Evolutionary conservation across 306 rosid genomes (phyloP), one percentile per base, ranked within the genome.

Genomic region (Mimosa bimucronata): DNA sequence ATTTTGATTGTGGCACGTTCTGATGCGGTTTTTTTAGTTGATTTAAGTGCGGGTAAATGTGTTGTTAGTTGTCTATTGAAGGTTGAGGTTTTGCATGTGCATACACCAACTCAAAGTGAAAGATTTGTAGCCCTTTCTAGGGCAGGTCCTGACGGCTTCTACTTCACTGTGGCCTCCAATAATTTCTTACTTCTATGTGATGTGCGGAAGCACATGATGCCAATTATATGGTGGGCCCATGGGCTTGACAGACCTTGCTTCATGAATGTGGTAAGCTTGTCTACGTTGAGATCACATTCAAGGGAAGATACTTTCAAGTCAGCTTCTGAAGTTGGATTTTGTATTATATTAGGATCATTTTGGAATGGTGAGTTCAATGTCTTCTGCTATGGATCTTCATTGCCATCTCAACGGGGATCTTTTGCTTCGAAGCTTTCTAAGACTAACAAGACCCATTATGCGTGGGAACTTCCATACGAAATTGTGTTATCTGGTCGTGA

Each of bases 381-480:
- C 29, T 89, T 90, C 77, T 86, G 88, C 84, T 89, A 88, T 81
- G 96, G 94, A 73, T 84, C 91, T 82, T 9, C 84, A 70, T 71
- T 79, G 57, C 85, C 82, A 9, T 48, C 83, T 67, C 84, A 62
- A 25, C 80, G 73, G 37, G 86, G 85, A 34, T 78, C 86, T 34
- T 23, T 86, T 45, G 62, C 84, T 77, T 84, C 89, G 0, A 81
- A 72, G 74, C 62, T 85, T 76, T 75, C 83, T 0, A 86, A 77
- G 83, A 70, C 72, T 84, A 71, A 26, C 46, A 82, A 70, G 29
- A 66, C 83, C 37, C 8, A 88, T 7, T 81, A 48, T 81, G 97
- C 96, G 9, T 92, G 97, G 94, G 94, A 83, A 72, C 86, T 89
- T 34, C 96, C 96, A 19, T 82, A 80, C 6, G 87, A 84, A 75